Evolutionary conservation across 2,329 filamentous ascomycete genomes (phyloP), one percentile per base, ranked within the genome.

Genomic region (Capronia coronata): DNA sequence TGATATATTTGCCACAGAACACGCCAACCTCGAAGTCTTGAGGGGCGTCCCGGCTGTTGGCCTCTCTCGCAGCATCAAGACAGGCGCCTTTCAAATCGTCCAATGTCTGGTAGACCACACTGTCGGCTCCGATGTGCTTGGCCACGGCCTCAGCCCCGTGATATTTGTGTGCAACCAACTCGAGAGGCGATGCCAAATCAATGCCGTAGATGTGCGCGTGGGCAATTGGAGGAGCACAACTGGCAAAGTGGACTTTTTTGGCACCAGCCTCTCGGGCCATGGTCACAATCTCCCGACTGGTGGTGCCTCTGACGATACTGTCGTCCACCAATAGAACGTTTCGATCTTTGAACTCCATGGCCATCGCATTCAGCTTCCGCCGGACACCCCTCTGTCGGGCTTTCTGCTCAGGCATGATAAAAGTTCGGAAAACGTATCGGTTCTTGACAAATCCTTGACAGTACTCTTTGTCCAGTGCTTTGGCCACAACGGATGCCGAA

Each of bases 241-340:
- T 87, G 44, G 84, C 84, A 61, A 96, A 87, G 61, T 89, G 84
- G 44, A 95, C 85, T 65, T 85, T 87, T 59, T 78, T 82, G 1
- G 90, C 90, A 18, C 86, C 86, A 9, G 85, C 83, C 70, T 95
- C 89, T 43, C 84, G 77, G 10, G 86, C 87, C 89, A 95, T 94
- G 49, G 73, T 76, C 23, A 90, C 83, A 55, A 89, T 90, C 65
- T 89, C 86, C 40, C 82, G 74, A 52, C 80, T 84, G 1, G 87
- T 94, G 0, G 86, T 94, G 43, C 89, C 90, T 30, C 90, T 80
- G 3, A 95, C 90, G 51, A 95, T 88, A 60, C 82, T 87, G 69
- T 96, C 91, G 60, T 96, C 91, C 1, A 96, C 86, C 0, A 97
- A 73, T 9, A 89, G 75, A 6, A 97, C 85, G 51, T 83, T 86